Percentiles rank a stretch among this genome's conserved stretches.
Evolutionary conservation across 768 basidiomycete species (phyloP).

Genomic region (Mycena sanguinolenta): DNA sequence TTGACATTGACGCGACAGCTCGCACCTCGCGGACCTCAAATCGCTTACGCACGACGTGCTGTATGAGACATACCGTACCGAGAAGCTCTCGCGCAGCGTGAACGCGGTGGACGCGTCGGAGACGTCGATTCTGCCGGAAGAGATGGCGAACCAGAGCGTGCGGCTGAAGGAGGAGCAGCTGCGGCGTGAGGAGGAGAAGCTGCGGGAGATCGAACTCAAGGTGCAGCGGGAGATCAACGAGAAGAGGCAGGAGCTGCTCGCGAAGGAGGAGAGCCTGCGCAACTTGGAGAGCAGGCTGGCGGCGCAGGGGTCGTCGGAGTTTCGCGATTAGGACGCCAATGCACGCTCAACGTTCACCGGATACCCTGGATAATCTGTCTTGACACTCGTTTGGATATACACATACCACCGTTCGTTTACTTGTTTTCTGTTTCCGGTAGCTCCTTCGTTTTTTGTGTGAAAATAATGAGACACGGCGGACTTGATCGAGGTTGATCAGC

Average conservation of each 20-base stretch:
- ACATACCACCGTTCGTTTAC: not conserved
- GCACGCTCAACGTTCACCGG: not conserved
- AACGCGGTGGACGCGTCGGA: conserved; percentile 84
- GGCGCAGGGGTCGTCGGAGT: conserved; percentile 88
- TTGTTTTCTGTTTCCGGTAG: conserved; percentile 34
- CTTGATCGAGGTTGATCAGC: too few relatives aligned
- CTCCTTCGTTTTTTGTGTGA: not conserved
- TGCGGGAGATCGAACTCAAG: conserved; percentile 98
- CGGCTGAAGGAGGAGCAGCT: conserved; percentile 99
- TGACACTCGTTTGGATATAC: conserved; percentile 35
- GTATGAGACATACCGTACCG: conserved; percentile 97
- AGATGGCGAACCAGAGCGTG: conserved; percentile 95
- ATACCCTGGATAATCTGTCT: conserved; percentile 33
- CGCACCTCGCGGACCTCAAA: conserved; percentile 95
- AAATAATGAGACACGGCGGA: too few relatives aligned
- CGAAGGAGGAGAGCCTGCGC: conserved; percentile 62
- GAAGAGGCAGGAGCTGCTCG: conserved; percentile 95
- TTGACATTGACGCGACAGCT: conserved; percentile 67
- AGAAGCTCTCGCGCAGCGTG: conserved; percentile 94
- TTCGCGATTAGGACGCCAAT: conserved; percentile 63
- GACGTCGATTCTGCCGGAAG: conserved; percentile 93
- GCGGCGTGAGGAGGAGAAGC: conserved; percentile 95
- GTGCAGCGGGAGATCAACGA: conserved; percentile 98
- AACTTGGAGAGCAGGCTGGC: conserved; percentile 93
- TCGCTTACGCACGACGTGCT: conserved; percentile 93